These are phyloP conservation scores for Blastomyces emzantsi DNA, from an alignment of 2,329 filamentous ascomycete genomes.

Conservation along the genomic window DNA sequence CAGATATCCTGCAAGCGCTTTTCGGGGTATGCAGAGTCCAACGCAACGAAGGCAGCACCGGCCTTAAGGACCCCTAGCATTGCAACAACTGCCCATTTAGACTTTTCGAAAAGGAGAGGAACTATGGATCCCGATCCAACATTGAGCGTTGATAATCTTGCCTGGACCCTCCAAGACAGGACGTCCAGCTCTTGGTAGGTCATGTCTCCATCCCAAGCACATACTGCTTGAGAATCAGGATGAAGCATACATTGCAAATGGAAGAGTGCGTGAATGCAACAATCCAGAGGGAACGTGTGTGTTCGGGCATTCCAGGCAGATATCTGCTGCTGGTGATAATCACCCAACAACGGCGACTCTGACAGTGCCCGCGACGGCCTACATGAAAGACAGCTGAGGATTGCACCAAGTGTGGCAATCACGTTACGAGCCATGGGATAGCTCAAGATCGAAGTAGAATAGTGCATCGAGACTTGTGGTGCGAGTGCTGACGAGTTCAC, in stretches of 20 bases:
- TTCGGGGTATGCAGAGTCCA: conserved; percentile 11
- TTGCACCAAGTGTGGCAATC: not conserved
- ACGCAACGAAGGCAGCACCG: conserved; percentile 10
- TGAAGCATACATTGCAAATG: conserved; percentile 2
- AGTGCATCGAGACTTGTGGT: not conserved
- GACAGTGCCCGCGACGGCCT: not conserved
- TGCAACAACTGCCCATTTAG: conserved; percentile 12
- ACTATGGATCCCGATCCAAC: conserved; percentile 7
- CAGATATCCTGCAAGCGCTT: conserved; percentile 6
- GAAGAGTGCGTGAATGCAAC: conserved; percentile 2
- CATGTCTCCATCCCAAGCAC: conserved; percentile 2
- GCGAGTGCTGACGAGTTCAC: not conserved
- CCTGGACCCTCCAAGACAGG: not conserved
- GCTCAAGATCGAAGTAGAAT: not conserved
- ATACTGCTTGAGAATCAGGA: not conserved
- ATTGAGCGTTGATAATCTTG: not conserved
- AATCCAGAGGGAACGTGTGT: not conserved
- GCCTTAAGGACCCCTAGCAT: conserved; percentile 12
- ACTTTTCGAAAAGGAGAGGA: conserved; percentile 15
- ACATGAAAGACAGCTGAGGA: conserved; percentile 1
- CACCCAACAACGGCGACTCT: not conserved
- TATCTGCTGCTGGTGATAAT: not conserved
- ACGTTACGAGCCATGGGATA: not conserved
- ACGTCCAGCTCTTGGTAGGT: conserved; percentile 18
- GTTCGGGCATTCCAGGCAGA: not conserved